These are phyloP conservation scores for Claviceps maximensis DNA, from an alignment of 2,329 filamentous ascomycete genomes.

Conservation along the genomic window DNA sequence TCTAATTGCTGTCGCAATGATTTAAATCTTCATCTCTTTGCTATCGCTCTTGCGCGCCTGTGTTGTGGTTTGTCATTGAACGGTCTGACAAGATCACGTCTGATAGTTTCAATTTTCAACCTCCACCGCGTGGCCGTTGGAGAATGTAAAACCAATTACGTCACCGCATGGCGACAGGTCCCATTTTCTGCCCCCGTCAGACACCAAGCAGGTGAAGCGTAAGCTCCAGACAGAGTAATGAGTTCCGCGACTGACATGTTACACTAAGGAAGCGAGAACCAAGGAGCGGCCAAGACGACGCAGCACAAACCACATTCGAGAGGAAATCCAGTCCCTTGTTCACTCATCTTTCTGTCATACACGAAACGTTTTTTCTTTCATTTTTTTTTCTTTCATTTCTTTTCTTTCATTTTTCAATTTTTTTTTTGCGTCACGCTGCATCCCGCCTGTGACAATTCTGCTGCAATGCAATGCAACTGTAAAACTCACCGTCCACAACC, in stretches of 20 bases:
- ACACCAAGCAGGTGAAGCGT: conserved; percentile 1
- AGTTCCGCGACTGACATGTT: neutral
- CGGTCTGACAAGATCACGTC: neutral
- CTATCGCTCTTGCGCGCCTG: too few relatives aligned
- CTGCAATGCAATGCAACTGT: conserved; percentile 3
- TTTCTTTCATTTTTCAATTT: too few relatives aligned
- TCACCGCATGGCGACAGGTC: conserved; percentile 5
- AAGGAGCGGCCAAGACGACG: neutral
- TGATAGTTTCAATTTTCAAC: too few relatives aligned
- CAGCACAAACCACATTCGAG: neutral
- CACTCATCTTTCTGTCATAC: too few relatives aligned
- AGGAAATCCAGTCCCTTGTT: neutral
- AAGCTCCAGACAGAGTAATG: too few relatives aligned
- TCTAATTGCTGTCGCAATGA: too few relatives aligned
- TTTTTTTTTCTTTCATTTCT: too few relatives aligned
- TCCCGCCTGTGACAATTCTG: neutral
- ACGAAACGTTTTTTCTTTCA: too few relatives aligned
- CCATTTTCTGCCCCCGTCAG: conserved; percentile 7
- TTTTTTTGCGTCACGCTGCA: neutral
- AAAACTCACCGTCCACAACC: neutral
- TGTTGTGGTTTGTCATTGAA: neutral
- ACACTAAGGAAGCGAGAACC: too few relatives aligned
- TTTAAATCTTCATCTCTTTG: too few relatives aligned
- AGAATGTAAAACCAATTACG: conserved; percentile 1
- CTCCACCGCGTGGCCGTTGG: neutral